Conservation (phyloP, 75 land plant genomes). For the Cupressus sempervirens region DNA sequence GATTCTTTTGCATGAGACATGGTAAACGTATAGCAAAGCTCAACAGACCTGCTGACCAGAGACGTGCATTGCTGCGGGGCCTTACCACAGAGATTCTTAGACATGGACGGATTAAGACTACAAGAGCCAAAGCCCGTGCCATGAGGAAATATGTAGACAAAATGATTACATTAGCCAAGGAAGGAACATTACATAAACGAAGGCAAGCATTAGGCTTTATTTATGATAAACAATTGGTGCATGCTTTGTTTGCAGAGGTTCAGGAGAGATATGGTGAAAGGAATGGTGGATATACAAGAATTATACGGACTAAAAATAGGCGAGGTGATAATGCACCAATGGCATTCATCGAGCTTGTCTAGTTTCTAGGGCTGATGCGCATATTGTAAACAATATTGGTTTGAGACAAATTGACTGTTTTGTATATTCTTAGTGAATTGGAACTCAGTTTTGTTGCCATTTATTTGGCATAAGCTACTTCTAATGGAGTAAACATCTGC, state of each 20-base stretch:
- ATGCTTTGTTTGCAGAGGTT: constrained; percentile 93
- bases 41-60: constrained; percentile 89
- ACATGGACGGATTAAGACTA: constrained; percentile 90
- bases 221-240: constrained; percentile 91
- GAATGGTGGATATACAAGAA: constrained; percentile 96
- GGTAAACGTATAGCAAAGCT: constrained; percentile 78
- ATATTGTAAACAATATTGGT: neutral
- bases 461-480: neutral
- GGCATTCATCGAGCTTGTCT: constrained; percentile 98
- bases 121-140: constrained; percentile 81
- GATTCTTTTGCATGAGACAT: constrained; percentile 80
- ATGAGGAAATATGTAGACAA: constrained; percentile 91
- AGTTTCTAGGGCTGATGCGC: constrained; percentile 14
- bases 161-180: constrained; percentile 95
- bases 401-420: neutral
- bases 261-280: constrained; percentile 89
- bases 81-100: constrained; percentile 88
- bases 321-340: constrained; percentile 98
- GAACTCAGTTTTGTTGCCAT: neutral
- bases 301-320: constrained; percentile 63
- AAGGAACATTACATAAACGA: constrained; percentile 85
- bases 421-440: neutral
- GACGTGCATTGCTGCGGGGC: constrained; percentile 71
- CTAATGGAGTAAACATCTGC: neutral
- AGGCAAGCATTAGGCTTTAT: constrained; percentile 94